Conservation (phyloP, 495 filamentous ascomycete genomes). For the Penicillium crystallinum region DNA sequence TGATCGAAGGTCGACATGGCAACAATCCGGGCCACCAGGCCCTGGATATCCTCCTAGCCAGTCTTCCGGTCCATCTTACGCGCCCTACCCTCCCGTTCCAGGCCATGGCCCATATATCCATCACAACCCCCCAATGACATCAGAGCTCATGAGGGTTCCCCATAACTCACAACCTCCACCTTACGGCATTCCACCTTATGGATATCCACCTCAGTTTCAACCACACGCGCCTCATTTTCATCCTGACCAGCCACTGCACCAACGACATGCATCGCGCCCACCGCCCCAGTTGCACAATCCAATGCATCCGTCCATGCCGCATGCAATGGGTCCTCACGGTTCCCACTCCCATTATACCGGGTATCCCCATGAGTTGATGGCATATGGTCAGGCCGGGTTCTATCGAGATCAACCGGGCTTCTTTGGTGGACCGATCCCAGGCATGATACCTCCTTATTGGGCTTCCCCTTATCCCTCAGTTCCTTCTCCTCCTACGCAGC, state of each 20-base stretch:
- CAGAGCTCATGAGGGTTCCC: slow-evolving; percentile 39
- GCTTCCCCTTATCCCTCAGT: slow-evolving; percentile 27
- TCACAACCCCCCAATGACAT: slow-evolving; percentile 27
- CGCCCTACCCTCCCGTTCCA: slow-evolving; percentile 18
- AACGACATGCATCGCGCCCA: slow-evolving; percentile 20
- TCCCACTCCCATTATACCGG: slow-evolving; percentile 30
- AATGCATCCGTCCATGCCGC: slow-evolving; percentile 27
- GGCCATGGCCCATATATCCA: slow-evolving; percentile 25
- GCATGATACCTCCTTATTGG: slow-evolving; percentile 37
- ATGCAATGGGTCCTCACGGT: slow-evolving; percentile 27
- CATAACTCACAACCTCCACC: slow-evolving; percentile 30
- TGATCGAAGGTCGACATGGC: slow-evolving; percentile 36
- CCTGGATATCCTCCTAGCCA: slow-evolving; percentile 46
- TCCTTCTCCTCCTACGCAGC: slow-evolving; percentile 30
- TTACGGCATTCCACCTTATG: slow-evolving; percentile 20
- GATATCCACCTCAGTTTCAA: slow-evolving; percentile 31
- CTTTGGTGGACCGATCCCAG: slow-evolving; percentile 27
- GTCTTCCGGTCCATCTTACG: slow-evolving; percentile 39
- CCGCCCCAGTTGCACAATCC: slow-evolving; percentile 27
- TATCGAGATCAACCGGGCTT: slow-evolving; percentile 43
- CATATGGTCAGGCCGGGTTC: slow-evolving; percentile 40
- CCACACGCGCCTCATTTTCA: slow-evolving; percentile 34
- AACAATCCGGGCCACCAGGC: slow-evolving; percentile 25
- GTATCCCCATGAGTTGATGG: slow-evolving; percentile 47
- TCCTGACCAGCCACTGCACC: slow-evolving; percentile 24